phyloP scores from a whole-genome alignment of 345 rosid genomes.

The Passiflora organensis region DNA sequence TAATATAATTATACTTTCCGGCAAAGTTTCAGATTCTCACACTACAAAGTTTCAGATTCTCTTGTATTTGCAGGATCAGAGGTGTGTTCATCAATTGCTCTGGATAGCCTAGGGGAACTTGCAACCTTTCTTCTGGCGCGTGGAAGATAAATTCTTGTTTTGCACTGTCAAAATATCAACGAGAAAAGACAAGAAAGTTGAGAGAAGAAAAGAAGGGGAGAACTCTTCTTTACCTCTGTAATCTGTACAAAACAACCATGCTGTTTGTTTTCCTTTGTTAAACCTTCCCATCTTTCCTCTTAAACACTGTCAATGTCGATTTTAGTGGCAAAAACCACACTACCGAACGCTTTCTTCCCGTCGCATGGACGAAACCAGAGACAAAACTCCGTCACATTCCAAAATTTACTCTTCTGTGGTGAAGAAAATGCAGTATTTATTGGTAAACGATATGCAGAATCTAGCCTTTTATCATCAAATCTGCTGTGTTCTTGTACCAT shows the following conservation, averaged over 20 bases:
- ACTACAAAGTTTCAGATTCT: not conserved
- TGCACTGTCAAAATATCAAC: not conserved
- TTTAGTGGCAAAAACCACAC: slow-evolving; percentile 30
- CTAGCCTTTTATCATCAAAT: slow-evolving; percentile 12
- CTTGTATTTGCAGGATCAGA: too few relatives aligned
- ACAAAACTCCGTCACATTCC: slow-evolving; percentile 10
- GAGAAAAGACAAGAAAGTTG: not conserved
- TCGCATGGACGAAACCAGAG: slow-evolving; percentile 13
- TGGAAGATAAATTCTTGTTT: slow-evolving; percentile 12
- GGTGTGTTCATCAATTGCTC: not conserved
- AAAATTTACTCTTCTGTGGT: slow-evolving; percentile 13
- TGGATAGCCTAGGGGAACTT: too few relatives aligned
- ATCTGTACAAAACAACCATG: too few relatives aligned
- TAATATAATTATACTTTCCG: too few relatives aligned
- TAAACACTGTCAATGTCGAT: slow-evolving; percentile 14
- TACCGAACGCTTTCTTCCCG: slow-evolving; percentile 17
- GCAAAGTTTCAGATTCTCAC: too few relatives aligned
- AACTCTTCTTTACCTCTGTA: too few relatives aligned
- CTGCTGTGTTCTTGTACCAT: slow-evolving; percentile 15
- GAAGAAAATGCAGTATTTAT: too few relatives aligned
- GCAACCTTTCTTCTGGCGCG: slow-evolving; percentile 9
- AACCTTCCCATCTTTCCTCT: slow-evolving; percentile 14
- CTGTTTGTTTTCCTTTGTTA: not conserved
- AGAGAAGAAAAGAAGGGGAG: too few relatives aligned
- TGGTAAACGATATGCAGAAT: slow-evolving; percentile 27